Evolutionary conservation across 164 flowering plant genomes (phyloP).

Genomic region (Amborella trichopoda): DNA sequence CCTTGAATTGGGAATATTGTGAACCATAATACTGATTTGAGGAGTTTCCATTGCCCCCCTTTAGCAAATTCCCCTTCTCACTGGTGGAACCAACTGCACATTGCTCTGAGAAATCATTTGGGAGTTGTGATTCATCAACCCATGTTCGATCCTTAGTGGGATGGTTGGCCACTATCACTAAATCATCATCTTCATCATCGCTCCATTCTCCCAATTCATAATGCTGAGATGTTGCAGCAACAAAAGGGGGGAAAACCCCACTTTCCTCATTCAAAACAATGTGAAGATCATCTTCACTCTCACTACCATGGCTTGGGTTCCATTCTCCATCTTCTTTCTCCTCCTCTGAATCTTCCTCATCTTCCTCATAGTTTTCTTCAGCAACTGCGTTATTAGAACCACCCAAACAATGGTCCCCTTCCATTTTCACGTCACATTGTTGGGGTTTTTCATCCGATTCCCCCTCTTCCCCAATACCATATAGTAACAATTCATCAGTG

Average conservation of each 20-base stretch:
- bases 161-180: slow-evolving; percentile 9
- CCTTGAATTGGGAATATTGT: slow-evolving; percentile 25
- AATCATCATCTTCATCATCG: slow-evolving; percentile 13
- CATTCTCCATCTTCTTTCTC: slow-evolving; percentile 4
- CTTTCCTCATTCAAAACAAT: slow-evolving; percentile 41
- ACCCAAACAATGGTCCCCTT: no score
- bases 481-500: slow-evolving; percentile 1
- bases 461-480: background rate
- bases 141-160: slow-evolving; percentile 8
- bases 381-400: background rate
- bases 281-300: slow-evolving; percentile 47
- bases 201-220: slow-evolving; percentile 7
- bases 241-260: slow-evolving; percentile 3
- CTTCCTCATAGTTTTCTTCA: background rate
- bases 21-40: slow-evolving; percentile 6
- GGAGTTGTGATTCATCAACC: slow-evolving; percentile 3
- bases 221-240: background rate
- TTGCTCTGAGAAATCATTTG: slow-evolving; percentile 14
- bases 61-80: slow-evolving; percentile 14
- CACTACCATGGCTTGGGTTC: slow-evolving; percentile 21
- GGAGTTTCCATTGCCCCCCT: no score
- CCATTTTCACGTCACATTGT: background rate
- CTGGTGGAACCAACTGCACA: slow-evolving; percentile 4
- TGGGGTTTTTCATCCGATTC: background rate
- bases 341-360: background rate